Percentiles rank a stretch among this genome's conserved stretches.
Conservation (phyloP, 345 rosid genomes). For the Pelargonium nanum region DNA sequence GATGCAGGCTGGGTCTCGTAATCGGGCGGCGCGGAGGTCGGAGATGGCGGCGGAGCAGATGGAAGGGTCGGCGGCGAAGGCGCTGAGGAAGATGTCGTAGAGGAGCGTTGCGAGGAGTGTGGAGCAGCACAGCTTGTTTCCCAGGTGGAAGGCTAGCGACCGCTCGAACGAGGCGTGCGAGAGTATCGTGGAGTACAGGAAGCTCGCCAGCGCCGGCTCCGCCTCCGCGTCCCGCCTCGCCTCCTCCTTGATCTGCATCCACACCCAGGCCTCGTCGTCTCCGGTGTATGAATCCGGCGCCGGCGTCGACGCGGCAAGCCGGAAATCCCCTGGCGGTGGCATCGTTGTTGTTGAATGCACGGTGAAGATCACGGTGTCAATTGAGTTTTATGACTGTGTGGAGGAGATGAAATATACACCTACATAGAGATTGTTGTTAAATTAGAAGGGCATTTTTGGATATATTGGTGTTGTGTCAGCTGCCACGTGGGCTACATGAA, state of each 20-base stretch:
- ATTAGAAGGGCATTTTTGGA: too few species aligned
- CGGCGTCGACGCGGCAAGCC: slow-evolving; percentile 9
- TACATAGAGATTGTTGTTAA: too few species aligned
- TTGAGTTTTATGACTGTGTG: too few species aligned
- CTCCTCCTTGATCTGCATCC: slow-evolving; percentile 87
- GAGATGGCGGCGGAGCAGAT: slow-evolving; percentile 83
- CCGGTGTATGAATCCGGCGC: slow-evolving; percentile 15
- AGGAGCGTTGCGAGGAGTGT: slow-evolving; percentile 88
- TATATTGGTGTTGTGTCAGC: too few species aligned
- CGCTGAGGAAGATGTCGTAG: slow-evolving; percentile 81
- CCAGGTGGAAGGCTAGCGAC: slow-evolving; percentile 80
- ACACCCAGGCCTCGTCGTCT: slow-evolving; percentile 59
- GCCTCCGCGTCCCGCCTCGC: slow-evolving; percentile 86
- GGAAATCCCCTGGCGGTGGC: slow-evolving; percentile 52
- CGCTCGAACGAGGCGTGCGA: slow-evolving; percentile 85
- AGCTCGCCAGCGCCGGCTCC: slow-evolving; percentile 94
- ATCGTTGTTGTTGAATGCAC: too few species aligned
- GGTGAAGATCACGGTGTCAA: too few species aligned
- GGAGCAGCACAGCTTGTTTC: slow-evolving; percentile 95
- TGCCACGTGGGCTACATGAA: too few species aligned
- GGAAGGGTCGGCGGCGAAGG: slow-evolving; percentile 62
- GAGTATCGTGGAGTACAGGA: slow-evolving; percentile 86
- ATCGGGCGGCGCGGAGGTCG: slow-evolving; percentile 79
- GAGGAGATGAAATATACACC: too few species aligned
- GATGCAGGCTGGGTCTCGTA: slow-evolving; percentile 88